Conservation (phyloP, 1,139 yeast genomes). For the Taiozyma sp. region DNA sequence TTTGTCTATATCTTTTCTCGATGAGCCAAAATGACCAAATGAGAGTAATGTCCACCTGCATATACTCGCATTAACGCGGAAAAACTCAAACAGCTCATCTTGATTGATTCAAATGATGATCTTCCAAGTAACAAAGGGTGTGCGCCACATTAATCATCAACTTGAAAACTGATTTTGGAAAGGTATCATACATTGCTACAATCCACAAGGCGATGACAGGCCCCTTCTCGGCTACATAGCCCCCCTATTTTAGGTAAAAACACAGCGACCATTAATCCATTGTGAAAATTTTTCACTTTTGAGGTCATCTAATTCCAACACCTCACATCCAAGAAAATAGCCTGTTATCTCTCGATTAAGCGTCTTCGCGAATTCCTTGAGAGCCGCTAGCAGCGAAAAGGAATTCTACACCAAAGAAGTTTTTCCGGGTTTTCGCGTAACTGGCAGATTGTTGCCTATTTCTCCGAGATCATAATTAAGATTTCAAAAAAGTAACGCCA, state of each 20-base stretch:
- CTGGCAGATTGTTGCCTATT: not conserved
- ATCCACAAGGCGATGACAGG: too few species aligned
- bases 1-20: not conserved
- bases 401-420: not conserved
- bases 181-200: not conserved
- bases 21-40: not conserved
- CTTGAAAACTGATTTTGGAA: not conserved
- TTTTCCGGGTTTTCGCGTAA: not conserved
- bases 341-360: not conserved
- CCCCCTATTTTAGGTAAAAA: too few species aligned
- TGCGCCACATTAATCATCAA: not conserved
- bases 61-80: not conserved
- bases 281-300: not conserved
- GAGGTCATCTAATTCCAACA: not conserved
- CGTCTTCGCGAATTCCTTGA: not conserved
- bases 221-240: not conserved
- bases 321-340: not conserved
- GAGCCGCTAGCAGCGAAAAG: not conserved
- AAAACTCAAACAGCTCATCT: not conserved
- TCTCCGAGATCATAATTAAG: not conserved
- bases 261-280: not conserved
- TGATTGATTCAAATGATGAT: not conserved
- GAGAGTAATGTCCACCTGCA: not conserved
- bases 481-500: not conserved
- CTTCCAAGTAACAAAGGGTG: not conserved